Base-by-base conservation (phyloP, 257 asterid genomes). In the Nemophila menziesii region DNA sequence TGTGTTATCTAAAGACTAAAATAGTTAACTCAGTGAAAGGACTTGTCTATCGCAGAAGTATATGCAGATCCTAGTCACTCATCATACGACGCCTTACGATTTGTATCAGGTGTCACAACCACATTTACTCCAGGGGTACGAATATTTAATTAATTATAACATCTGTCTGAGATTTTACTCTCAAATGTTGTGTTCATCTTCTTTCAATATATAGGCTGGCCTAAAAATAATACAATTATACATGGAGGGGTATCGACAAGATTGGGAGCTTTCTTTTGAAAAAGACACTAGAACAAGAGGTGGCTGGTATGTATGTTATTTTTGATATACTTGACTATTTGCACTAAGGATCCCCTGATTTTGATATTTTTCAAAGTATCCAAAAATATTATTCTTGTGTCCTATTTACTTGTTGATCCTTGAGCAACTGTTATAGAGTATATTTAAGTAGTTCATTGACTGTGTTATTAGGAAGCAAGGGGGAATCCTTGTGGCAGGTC, bases 241-340 rank as follows among this genome's bases (percentile, higher is more conserved):
- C 58, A 57, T 73, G 67, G 94, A 89, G 39, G 98, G 98, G 33
- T 89, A 84, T 56, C 67, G 94, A 52, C 95, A 89, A 56, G 95
- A 89, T 70, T 89, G 95, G 98, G 75, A 54, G 36, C 95, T 89
- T 52, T 89, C 98, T 8, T 80, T 84, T 43, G 95, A 84, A 66
- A 78, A 84, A 64, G 92, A 89, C 71, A 89, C 95, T 37, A 72
- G 98, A 64, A 78, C 93, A 53, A 67, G 73, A 70, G 95, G 98
- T 56, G 98, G 95, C 71, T 89, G 95, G 98, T 89, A 70, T 5
- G 86, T 57, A 42, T 42, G 54, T 27, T 5, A 22, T 40, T n/a
- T n/a, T 41, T 34, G 4, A 5, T 33, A 33, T 18, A 22, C 37
- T 20, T 24, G 47, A 17, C 29, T 40, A 5, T 22, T 23, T 22